Evolutionary conservation across 768 basidiomycete species (phyloP).

Genomic region (Mycena rebaudengoi): DNA sequence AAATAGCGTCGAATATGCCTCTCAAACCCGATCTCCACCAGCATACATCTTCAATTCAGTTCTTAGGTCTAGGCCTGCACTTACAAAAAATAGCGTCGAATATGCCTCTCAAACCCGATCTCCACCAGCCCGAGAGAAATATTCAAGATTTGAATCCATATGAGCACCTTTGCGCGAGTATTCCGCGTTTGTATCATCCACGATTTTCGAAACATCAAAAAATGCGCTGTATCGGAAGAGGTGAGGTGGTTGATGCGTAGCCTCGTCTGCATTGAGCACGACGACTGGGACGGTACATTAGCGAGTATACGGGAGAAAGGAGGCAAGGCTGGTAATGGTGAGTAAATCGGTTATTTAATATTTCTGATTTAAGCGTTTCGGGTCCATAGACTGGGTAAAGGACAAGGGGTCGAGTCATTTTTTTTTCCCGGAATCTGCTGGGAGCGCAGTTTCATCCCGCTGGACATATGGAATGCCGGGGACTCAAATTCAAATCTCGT

Average conservation of each 20-base stretch:
- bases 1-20: too few species aligned
- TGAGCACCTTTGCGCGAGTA: background rate
- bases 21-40: too few species aligned
- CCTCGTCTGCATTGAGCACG: background rate
- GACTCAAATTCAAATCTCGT: constrained; percentile 5
- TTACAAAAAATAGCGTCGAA: too few species aligned
- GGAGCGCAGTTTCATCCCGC: background rate
- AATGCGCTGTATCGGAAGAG: background rate
- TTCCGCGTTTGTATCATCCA: background rate
- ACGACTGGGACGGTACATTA: background rate
- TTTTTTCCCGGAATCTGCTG: background rate
- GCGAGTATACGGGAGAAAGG: background rate
- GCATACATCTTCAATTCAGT: too few species aligned
- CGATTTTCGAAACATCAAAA: too few species aligned
- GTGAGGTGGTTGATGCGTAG: background rate
- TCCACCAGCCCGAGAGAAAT: too few species aligned
- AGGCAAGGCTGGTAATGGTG: background rate
- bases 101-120: too few species aligned
- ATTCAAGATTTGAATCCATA: too few species aligned
- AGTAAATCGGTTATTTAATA: background rate
- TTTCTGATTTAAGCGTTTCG: background rate
- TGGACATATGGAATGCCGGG: constrained; percentile 2
- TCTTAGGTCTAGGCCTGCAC: too few species aligned
- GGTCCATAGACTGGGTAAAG: background rate
- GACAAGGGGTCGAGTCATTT: background rate